Conservation (phyloP, 108 stramenopile genomes). For the Stephanodiscus minutulus region DNA sequence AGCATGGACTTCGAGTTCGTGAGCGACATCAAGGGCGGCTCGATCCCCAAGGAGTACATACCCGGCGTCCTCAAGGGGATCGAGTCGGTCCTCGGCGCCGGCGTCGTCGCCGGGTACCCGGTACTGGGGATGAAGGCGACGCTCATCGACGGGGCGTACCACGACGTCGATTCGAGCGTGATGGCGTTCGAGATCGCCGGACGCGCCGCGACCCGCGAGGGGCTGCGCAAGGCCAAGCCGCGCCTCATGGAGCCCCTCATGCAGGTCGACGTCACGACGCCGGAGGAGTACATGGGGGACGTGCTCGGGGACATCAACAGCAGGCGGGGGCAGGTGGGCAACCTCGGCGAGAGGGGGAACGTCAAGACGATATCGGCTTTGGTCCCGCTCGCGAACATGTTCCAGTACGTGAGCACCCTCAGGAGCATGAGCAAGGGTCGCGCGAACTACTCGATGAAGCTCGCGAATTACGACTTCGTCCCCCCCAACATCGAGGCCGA, state of each 20-base stretch:
- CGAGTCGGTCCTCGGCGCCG: constrained; percentile 89
- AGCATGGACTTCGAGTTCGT: constrained; percentile 93
- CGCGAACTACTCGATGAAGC: constrained; percentile 97
- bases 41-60: constrained; percentile 97
- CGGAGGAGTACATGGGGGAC: constrained; percentile 99
- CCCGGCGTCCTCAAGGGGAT: constrained; percentile 98
- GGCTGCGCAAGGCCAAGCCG: constrained; percentile 94
- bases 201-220: constrained; percentile 92
- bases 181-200: constrained; percentile 95
- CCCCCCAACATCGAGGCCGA: constrained; percentile 92
- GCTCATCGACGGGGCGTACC: constrained; percentile 87
- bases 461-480: constrained; percentile 95
- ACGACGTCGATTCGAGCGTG: constrained; percentile 89
- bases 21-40: constrained; percentile 96
- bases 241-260: constrained; percentile 98
- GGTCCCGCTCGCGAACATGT: constrained; percentile 98
- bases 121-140: constrained; percentile 96
- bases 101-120: constrained; percentile 96
- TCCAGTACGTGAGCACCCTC: constrained; percentile 96
- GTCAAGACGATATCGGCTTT: constrained; percentile 91
- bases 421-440: constrained; percentile 96
- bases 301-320: constrained; percentile 97
- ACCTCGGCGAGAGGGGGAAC: constrained; percentile 95
- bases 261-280: constrained; percentile 96
- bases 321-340: constrained; percentile 94